Evolutionary conservation across 352 stramenopile genomes (phyloP), one percentile per base, ranked within the genome.

Genomic region (Poterioochromonas sp.): DNA sequence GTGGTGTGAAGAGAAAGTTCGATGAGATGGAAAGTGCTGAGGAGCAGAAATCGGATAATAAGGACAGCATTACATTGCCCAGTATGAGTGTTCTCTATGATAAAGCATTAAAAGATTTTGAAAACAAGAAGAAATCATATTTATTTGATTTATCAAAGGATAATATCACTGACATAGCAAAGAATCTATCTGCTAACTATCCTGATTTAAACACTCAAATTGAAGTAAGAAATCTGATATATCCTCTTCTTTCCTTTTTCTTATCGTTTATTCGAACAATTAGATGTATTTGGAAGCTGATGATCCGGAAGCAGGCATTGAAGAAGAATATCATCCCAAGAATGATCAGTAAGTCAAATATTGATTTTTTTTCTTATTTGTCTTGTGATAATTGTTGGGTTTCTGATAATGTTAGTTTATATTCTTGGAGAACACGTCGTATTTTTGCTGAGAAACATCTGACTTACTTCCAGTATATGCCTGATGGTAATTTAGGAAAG

Each of bases 301-400:
- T 8, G 65, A 74, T 54, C 65, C 65, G 11, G 65, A 74, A 8
- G 12, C 12, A 39, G 65, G 65, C 18, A 74, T 74, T 54, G 65
- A 51, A 51, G 65, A 74, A 37, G 65, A 74, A 54, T 74, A 74
- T 54, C 65, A 74, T 35, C 65, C 65, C 5, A 74, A 74, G 32
- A 34, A 74, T 39, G 43, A 74, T 54, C 37, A 51, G 65, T 74
- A 54, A 74, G 65, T 68, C 11, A 73, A 29, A 5, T 32, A 8
- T 43, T 73, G 20, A 37, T 58, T 18, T 74, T 26, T 11, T 44
- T 40, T 1, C 51, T 51, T 8, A 1, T 39, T n/a, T 29, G 53
- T 26, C 1, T 1, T 54, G 12, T 53, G 37, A 74, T 15, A 12
- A 58, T 20, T 68, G 5, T 11, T 68, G 26, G 29, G 0, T 74